Evolutionary conservation across 768 basidiomycete genomes (phyloP), one percentile per base, ranked within the genome.

Genomic region (Piloderma croceum): DNA sequence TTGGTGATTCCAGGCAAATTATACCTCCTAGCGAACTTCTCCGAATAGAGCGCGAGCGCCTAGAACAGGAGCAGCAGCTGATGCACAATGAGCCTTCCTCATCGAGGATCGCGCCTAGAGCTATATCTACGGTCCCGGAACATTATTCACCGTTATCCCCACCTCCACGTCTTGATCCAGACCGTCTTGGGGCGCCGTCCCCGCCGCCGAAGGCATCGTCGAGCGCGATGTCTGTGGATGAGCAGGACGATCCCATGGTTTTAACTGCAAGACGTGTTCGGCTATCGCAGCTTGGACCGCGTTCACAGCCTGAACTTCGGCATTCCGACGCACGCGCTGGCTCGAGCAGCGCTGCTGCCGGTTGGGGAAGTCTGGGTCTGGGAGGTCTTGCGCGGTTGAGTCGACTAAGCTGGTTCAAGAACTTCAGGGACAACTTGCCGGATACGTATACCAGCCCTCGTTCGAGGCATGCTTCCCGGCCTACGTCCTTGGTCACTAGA

Each of bases 341-440:
- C 31, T 31, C 31, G 10, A 37, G 48, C 6, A 58, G n/a, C 59
- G 59, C 3, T 54, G 60, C 21, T 33, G 53, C 31, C 64, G 62
- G 64, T 53, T 55, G 41, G 34, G 41, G 10, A 58, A 17, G 58
- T 32, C 60, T 79, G 3, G 74, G 78, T 1, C 58, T 81, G 4
- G 59, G 71, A 20, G 70, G 71, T 0, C 57, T 79, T 3, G 69
- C 71, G 3, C 67, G 64, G 39, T 48, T 81, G 13, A 62, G 68
- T 11, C 67, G 79, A 24, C 45, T 69, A 44, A 81, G 77, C 47
- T 83, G 82, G 81, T 80, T 85, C 57, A 71, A 62, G 46, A 68
- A n/a, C 9, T 47, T 11, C 51, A 52, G 17, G 6, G 42, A 53
- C 42, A 43, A 44, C 15, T 60, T 57, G 24, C 54, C 53, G 5